A percentile compares a stretch with the other conserved stretches of the same genome.
phyloP scores from a whole-genome alignment of 1,284 basidiomycete species.

The Wolfiporia cocos region DNA sequence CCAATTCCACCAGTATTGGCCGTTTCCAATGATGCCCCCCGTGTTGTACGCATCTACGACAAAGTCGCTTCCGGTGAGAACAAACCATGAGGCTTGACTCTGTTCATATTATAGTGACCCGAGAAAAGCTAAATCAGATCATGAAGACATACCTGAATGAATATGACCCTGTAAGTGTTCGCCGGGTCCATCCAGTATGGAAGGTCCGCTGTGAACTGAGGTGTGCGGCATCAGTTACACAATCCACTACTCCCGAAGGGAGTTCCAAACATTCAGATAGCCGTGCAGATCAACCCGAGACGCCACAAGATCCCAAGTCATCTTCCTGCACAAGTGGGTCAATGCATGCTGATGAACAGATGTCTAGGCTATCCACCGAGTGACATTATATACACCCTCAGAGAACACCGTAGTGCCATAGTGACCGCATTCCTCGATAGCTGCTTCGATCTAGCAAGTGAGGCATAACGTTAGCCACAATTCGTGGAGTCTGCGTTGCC shows the following conservation, averaged over 20 bases:
- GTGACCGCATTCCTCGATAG: slow-evolving; percentile 47
- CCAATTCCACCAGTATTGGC: slow-evolving; percentile 48
- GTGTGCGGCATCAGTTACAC: neutral
- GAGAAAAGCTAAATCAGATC: neutral
- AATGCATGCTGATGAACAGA: slow-evolving; percentile 8
- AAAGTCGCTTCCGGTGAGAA: slow-evolving; percentile 55
- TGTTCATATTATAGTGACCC: slow-evolving; percentile 20
- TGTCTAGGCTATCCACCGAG: slow-evolving; percentile 28
- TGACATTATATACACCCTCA: slow-evolving; percentile 45
- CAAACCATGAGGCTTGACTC: slow-evolving; percentile 63
- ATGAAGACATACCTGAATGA: slow-evolving; percentile 43
- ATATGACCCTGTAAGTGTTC: slow-evolving; percentile 57
- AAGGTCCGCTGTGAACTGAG: slow-evolving; percentile 49
- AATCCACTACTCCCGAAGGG: neutral
- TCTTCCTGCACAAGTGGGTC: slow-evolving; percentile 34
- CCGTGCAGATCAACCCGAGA: slow-evolving; percentile 50
- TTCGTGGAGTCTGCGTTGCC: too few relatives aligned
- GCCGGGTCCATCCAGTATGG: slow-evolving; percentile 51
- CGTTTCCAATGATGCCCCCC: slow-evolving; percentile 62
- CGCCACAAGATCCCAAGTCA: slow-evolving; percentile 52
- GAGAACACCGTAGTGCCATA: slow-evolving; percentile 41
- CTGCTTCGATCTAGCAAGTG: slow-evolving; percentile 36
- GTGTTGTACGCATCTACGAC: slow-evolving; percentile 50
- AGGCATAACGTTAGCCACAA: neutral
- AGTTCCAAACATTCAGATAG: slow-evolving; percentile 37